Percentiles rank a stretch among this genome's conserved stretches.
phyloP scores from a whole-genome alignment of 441 rosid species.

The Gossypium lobatum region DNA sequence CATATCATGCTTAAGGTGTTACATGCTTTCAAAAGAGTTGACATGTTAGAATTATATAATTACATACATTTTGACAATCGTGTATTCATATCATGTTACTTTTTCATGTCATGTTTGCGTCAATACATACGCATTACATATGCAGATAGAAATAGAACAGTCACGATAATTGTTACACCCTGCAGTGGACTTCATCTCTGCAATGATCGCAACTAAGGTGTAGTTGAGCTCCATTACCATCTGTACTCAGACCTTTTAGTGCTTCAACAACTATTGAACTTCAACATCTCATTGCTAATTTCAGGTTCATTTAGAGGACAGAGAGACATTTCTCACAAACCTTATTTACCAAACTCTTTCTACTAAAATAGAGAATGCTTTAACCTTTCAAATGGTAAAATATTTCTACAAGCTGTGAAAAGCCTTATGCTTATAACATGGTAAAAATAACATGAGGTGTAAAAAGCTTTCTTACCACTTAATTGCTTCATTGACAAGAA shows the following conservation, averaged over 20 bases:
- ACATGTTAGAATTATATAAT: neutral
- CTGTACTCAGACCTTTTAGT: neutral
- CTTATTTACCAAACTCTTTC: neutral
- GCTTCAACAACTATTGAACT: constrained; percentile 4
- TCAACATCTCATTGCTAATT: constrained; percentile 4
- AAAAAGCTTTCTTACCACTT: neutral
- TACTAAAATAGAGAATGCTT: neutral
- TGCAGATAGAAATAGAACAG: neutral
- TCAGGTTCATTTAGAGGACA: neutral
- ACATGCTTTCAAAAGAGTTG: neutral
- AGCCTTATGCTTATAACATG: neutral
- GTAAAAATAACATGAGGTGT: neutral
- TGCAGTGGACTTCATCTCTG: neutral
- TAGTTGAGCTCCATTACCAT: neutral
- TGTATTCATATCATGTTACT: neutral
- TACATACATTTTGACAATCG: neutral
- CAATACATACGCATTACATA: neutral
- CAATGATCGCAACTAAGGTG: constrained; percentile 1
- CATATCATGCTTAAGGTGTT: neutral
- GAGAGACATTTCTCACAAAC: neutral
- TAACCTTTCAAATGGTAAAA: neutral
- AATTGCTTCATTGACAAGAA: neutral
- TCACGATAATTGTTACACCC: neutral
- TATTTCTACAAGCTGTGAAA: neutral
- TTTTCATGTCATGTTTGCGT: neutral